These are phyloP conservation scores for Botrytis hyacinthi DNA, from an alignment of 2,329 filamentous ascomycete genomes.

Conservation along the genomic window DNA sequence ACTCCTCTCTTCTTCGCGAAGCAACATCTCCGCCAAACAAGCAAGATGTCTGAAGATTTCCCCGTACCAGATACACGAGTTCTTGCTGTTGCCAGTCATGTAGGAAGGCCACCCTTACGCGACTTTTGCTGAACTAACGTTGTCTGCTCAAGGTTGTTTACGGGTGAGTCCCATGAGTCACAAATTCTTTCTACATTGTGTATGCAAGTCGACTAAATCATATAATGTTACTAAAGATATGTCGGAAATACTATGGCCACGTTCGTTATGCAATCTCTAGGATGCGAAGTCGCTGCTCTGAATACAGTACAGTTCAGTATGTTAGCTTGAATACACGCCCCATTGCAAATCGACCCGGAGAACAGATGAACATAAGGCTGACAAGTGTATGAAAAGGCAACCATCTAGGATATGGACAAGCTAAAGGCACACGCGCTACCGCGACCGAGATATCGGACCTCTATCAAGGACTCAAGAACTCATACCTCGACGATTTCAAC, in stretches of 20 bases:
- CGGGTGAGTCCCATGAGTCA: conserved; percentile 54
- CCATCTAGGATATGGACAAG: conserved; percentile 87
- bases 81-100: conserved; percentile 91
- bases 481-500: conserved; percentile 83
- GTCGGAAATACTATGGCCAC: conserved; percentile 98
- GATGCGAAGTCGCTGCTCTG: conserved; percentile 88
- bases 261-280: conserved; percentile 88
- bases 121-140: conserved; percentile 30
- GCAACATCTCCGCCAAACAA: neutral
- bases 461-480: conserved; percentile 80
- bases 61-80: conserved; percentile 62
- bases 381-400: conserved; percentile 62
- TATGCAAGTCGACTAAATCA: conserved; percentile 25
- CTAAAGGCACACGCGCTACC: conserved; percentile 78
- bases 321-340: conserved; percentile 37
- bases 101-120: conserved; percentile 49
- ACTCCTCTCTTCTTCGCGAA: neutral
- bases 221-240: conserved; percentile 58
- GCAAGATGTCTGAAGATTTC: conserved; percentile 35
- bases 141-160: conserved; percentile 61
- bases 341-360: neutral
- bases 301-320: conserved; percentile 98
- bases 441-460: conserved; percentile 81
- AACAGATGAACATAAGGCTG: conserved; percentile 6
- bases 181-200: neutral